Conservation (phyloP, 495 filamentous ascomycete genomes). For the Oidiodendron maius region DNA sequence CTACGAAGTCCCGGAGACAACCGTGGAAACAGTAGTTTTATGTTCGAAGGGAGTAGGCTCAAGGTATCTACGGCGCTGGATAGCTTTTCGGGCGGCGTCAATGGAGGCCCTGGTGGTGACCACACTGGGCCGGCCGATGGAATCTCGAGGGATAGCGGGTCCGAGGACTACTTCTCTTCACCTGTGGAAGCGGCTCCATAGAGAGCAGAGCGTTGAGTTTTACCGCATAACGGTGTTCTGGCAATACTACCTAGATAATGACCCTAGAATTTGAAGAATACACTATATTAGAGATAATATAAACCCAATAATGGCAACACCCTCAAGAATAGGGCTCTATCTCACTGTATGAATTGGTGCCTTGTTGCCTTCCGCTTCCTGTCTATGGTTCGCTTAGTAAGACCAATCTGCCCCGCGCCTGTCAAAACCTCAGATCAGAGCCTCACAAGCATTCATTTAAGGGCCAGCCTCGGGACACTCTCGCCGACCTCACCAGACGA, state of each 20-base stretch:
- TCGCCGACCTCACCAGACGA: constrained; percentile 3
- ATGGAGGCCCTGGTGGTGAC: constrained; percentile 9
- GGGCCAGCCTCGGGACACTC: constrained; percentile 12
- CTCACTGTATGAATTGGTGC: too few species aligned
- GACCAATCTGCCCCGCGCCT: constrained; percentile 14
- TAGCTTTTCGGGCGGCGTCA: constrained; percentile 17
- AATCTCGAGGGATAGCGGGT: neutral
- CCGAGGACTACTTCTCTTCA: constrained; percentile 19
- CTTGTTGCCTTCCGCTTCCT: neutral
- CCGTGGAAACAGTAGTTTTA: constrained; percentile 33
- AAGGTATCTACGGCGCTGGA: constrained; percentile 39
- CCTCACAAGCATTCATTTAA: constrained; percentile 11
- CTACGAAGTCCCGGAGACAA: constrained; percentile 39
- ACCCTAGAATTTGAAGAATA: neutral
- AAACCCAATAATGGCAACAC: neutral
- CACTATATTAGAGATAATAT: neutral
- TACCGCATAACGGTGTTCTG: constrained; percentile 6
- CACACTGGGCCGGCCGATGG: constrained; percentile 9
- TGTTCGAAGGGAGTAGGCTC: constrained; percentile 40
- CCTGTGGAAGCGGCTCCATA: neutral
- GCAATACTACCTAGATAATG: neutral
- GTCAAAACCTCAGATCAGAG: constrained; percentile 1
- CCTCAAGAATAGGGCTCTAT: too few species aligned
- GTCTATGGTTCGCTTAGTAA: neutral
- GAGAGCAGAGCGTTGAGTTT: constrained; percentile 8